Evolutionary conservation across 192 early-diverging fungal species (phyloP).

Genomic region (Backusella circina): DNA sequence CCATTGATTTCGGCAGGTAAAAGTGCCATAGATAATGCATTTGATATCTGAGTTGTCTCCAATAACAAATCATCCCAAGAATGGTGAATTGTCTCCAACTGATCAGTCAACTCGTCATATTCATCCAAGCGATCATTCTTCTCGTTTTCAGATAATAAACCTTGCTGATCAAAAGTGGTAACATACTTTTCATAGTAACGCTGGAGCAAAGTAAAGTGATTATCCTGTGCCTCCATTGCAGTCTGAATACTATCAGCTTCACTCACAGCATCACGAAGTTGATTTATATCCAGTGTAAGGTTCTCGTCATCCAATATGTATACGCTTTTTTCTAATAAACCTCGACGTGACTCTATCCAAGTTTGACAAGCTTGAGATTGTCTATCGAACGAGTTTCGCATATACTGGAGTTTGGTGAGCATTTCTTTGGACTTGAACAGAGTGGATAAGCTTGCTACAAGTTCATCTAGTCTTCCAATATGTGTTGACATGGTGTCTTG

Average conservation of each 20-base stretch:
- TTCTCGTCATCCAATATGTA: slow-evolving; percentile 1
- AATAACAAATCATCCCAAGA: slow-evolving; percentile 4
- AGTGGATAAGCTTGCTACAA: not conserved
- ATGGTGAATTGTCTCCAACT: not conserved
- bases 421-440: slow-evolving; percentile 9
- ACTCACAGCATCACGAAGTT: slow-evolving; percentile 17
- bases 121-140: not conserved
- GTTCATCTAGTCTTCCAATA: slow-evolving; percentile 4
- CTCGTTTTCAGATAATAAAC: not conserved
- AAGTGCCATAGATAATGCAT: not conserved
- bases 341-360: slow-evolving; percentile 6
- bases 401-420: slow-evolving; percentile 3
- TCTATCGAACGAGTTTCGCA: not conserved
- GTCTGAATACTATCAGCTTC: slow-evolving; percentile 13
- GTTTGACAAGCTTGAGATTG: not conserved
- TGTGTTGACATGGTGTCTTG: slow-evolving; percentile 2
- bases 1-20: slow-evolving; percentile 11
- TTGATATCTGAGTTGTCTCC: slow-evolving; percentile 3
- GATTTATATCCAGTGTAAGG: slow-evolving; percentile 1
- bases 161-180: slow-evolving; percentile 3
- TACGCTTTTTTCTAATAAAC: slow-evolving; percentile 6
- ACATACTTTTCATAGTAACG: slow-evolving; percentile 9
- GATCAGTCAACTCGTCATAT: not conserved
- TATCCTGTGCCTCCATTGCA: slow-evolving; percentile 11
- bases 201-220: not conserved